phyloP scores from a whole-genome alignment of 1,284 basidiomycete species.

The Tilletia caries region DNA sequence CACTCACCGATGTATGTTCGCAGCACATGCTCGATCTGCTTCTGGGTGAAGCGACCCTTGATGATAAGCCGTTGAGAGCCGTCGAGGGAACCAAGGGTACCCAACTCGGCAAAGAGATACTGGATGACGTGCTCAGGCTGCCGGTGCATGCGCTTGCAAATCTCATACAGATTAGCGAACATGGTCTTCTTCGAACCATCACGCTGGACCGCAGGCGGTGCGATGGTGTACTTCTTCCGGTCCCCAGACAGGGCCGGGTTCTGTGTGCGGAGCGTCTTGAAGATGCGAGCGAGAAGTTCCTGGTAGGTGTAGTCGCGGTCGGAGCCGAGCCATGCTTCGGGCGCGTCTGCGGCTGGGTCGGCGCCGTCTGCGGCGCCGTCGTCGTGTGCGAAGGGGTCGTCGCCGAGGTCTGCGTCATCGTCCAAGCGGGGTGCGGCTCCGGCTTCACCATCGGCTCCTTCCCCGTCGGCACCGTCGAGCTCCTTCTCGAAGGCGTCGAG shows the following conservation, averaged over 20 bases:
- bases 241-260: slow-evolving; percentile 78
- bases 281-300: slow-evolving; percentile 93
- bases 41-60: slow-evolving; percentile 96
- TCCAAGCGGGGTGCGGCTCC: slow-evolving; percentile 66
- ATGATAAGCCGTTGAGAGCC: slow-evolving; percentile 90
- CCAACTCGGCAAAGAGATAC: slow-evolving; percentile 96
- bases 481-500: slow-evolving; percentile 55
- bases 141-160: slow-evolving; percentile 97
- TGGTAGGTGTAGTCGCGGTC: slow-evolving; percentile 92
- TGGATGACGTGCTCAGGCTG: slow-evolving; percentile 98
- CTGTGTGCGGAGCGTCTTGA: slow-evolving; percentile 82
- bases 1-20: slow-evolving; percentile 86
- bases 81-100: slow-evolving; percentile 93
- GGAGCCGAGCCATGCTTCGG: slow-evolving; percentile 71
- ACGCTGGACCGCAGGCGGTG: slow-evolving; percentile 88
- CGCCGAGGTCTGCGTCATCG: slow-evolving; percentile 27
- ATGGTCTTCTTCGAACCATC: slow-evolving; percentile 95
- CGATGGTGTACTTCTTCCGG: slow-evolving; percentile 90
- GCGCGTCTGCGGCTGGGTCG: slow-evolving; percentile 25
- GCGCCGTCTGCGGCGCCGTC: slow-evolving; percentile 29
- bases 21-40: slow-evolving; percentile 96
- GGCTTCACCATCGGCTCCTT: slow-evolving; percentile 58
- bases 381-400: slow-evolving; percentile 42
- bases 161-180: slow-evolving; percentile 94
- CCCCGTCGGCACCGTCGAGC: slow-evolving; percentile 58